phyloP scores from a whole-genome alignment of 2,329 filamentous ascomycete species.

The Scorias spongiosa region DNA sequence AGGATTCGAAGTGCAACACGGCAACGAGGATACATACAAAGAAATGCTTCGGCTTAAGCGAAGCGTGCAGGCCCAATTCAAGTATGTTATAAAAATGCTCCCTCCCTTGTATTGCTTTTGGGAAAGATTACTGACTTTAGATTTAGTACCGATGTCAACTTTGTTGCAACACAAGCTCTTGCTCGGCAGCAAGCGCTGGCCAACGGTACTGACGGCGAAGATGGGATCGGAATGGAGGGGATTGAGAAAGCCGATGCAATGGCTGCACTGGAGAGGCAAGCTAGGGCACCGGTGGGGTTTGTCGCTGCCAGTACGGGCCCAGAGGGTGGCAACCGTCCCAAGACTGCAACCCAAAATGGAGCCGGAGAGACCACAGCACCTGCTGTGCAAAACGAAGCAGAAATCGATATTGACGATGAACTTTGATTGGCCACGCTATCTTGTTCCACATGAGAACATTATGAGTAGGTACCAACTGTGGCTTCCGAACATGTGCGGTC shows the following conservation, averaged over 20 bases:
- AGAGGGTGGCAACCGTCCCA: constrained; percentile 15
- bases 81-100: constrained; percentile 34
- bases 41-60: constrained; percentile 97
- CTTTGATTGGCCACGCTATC: neutral
- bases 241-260: constrained; percentile 60
- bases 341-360: neutral
- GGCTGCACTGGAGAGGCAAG: constrained; percentile 74
- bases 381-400: neutral
- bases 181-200: constrained; percentile 51
- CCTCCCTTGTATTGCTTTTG: neutral
- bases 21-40: constrained; percentile 98
- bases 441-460: no score
- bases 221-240: constrained; percentile 10
- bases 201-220: constrained; percentile 26
- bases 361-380: neutral
- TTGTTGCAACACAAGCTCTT: constrained; percentile 90
- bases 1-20: constrained; percentile 89
- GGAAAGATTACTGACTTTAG: constrained; percentile 1
- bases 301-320: constrained; percentile 60
- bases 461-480: no score
- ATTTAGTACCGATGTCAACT: constrained; percentile 77
- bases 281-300: constrained; percentile 78
- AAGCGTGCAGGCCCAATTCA: constrained; percentile 94
- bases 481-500: no score
- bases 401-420: neutral